Conservation (phyloP, 345 rosid species). For the Noccaea bulbosa region DNA sequence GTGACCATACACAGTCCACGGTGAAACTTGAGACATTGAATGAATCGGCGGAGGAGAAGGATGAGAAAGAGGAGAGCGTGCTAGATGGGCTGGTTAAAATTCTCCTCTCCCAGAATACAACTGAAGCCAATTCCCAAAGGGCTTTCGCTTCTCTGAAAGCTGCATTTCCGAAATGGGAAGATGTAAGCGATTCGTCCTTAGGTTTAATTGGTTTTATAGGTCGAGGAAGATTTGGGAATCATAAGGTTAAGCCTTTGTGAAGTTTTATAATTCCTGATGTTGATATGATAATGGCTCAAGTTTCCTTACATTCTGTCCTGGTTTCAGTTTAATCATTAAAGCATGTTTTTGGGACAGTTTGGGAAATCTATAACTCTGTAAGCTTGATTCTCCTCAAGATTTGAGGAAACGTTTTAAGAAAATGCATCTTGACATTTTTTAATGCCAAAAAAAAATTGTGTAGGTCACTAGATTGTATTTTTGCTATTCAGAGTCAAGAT, state of each 20-base stretch:
- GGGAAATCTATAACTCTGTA: background rate
- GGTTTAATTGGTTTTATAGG: background rate
- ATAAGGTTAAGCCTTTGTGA: background rate
- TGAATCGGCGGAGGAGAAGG: conserved; percentile 8
- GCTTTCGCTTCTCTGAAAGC: conserved; percentile 83
- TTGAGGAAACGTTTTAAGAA: background rate
- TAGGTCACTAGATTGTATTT: background rate
- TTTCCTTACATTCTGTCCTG: background rate
- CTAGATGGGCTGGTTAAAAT: conserved; percentile 80
- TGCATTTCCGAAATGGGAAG: conserved; percentile 70
- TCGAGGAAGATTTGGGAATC: background rate
- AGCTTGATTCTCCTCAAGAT: conserved; percentile 14
- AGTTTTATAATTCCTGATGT: conserved; percentile 6
- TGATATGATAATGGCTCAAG: conserved; percentile 48
- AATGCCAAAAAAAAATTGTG: background rate
- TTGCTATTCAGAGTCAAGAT: background rate
- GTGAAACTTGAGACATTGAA: conserved; percentile 37
- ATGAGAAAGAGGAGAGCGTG: conserved; percentile 55
- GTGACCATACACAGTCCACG: background rate
- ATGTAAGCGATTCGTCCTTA: conserved; percentile 40
- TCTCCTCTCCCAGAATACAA: conserved; percentile 84
- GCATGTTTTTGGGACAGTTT: background rate
- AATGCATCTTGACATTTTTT: background rate
- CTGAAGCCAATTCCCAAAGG: conserved; percentile 68
- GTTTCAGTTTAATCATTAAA: background rate